Percentiles rank a stretch among this genome's conserved stretches.
Conservation (phyloP, 768 basidiomycete genomes). For the Serendipita sp. region DNA sequence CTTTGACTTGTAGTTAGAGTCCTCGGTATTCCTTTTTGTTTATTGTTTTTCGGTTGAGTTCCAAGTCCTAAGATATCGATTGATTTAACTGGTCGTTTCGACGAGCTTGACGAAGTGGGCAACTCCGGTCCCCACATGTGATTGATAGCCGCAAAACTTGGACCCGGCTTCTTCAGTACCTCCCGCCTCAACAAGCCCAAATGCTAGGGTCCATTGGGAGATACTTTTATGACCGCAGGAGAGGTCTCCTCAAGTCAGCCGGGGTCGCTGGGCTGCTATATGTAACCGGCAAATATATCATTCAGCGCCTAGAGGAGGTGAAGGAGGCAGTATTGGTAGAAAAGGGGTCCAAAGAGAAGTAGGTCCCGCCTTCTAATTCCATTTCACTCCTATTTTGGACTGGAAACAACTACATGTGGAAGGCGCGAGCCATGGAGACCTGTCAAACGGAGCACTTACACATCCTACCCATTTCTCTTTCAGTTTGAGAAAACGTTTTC, state of each 20-base stretch:
- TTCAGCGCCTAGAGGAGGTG: conserved; percentile 45
- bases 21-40: not conserved
- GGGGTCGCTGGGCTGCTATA: conserved; percentile 47
- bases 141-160: not conserved
- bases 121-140: not conserved
- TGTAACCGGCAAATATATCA: conserved; percentile 41
- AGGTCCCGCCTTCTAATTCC: conserved; percentile 19
- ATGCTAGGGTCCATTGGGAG: conserved; percentile 19
- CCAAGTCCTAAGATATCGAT: not conserved
- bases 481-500: conserved; percentile 58
- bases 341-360: conserved; percentile 52
- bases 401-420: not conserved
- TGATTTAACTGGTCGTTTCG: not conserved
- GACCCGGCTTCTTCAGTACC: not conserved
- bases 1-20: not conserved
- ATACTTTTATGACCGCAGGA: conserved; percentile 35
- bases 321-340: conserved; percentile 46
- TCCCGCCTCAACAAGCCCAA: not conserved
- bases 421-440: not conserved
- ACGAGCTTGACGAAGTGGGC: not conserved
- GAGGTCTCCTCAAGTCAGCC: conserved; percentile 31
- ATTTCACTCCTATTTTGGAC: not conserved
- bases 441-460: not conserved
- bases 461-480: not conserved
- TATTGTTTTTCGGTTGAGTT: not conserved